phyloP scores from a whole-genome alignment of 148 eudicot genomes.

The Gaultheria prostrata region DNA sequence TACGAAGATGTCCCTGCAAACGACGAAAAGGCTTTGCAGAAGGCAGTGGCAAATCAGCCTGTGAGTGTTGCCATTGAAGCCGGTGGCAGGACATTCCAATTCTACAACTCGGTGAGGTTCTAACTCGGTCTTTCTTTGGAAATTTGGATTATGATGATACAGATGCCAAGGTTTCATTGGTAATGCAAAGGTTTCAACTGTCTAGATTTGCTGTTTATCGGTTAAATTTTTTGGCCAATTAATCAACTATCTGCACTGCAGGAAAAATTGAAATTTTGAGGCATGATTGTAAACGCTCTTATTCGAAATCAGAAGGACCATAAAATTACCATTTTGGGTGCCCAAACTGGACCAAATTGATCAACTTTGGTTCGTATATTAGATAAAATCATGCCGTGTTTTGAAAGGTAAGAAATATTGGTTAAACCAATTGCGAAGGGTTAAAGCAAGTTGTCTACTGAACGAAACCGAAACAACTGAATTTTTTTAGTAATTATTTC shows the following conservation, averaged over 20 bases:
- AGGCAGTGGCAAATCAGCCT: slow-evolving; percentile 72
- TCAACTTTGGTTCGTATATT: neutral
- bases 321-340: neutral
- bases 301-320: neutral
- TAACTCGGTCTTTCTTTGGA: neutral
- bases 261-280: neutral
- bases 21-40: slow-evolving; percentile 55
- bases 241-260: neutral
- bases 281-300: neutral
- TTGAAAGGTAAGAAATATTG: neutral
- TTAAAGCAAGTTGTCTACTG: neutral
- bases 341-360: neutral
- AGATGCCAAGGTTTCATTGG: neutral
- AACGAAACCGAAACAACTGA: neutral
- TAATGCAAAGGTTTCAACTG: neutral
- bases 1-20: slow-evolving; percentile 72
- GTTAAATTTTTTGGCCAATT: neutral
- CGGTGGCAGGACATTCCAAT: slow-evolving; percentile 67
- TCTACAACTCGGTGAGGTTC: slow-evolving; percentile 51
- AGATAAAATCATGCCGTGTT: neutral
- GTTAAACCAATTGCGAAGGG: neutral
- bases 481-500: neutral
- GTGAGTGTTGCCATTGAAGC: slow-evolving; percentile 74
- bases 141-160: neutral
- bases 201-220: neutral